Evolutionary conservation across 495 filamentous ascomycete species (phyloP).

Genomic region (Talaromyces nanjingensis): DNA sequence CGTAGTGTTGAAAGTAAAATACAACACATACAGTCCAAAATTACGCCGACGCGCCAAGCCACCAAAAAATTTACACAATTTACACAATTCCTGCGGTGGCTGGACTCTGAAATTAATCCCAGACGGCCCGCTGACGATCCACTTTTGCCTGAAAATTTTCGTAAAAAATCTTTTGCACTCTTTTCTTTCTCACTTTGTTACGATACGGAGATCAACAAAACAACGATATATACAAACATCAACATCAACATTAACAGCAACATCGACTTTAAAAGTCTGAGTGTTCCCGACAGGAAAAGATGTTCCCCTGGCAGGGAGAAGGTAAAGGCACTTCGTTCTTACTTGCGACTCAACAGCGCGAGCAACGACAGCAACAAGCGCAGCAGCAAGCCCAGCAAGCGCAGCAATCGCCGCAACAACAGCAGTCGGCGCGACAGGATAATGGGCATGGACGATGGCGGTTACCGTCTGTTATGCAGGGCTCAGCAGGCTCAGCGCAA

Average conservation of each 20-base stretch:
- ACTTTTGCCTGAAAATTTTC: neutral
- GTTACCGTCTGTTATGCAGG: conserved; percentile 13
- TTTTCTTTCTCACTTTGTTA: neutral
- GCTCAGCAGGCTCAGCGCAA: neutral
- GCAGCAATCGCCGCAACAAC: conserved; percentile 11
- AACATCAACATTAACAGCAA: neutral
- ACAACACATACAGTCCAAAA: neutral
- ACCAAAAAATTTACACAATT: conserved; percentile 1
- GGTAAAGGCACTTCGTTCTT: neutral
- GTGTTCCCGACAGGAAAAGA: neutral
- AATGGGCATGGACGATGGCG: conserved; percentile 23
- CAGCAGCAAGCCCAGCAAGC: conserved; percentile 13
- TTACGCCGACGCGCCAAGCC: neutral
- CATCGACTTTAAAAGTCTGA: neutral
- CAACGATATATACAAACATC: too few relatives aligned
- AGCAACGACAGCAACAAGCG: conserved; percentile 8
- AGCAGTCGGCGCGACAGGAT: conserved; percentile 13
- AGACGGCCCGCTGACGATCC: neutral
- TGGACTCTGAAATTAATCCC: neutral
- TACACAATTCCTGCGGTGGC: neutral
- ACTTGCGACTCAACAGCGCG: conserved; percentile 5
- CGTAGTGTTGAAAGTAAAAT: neutral
- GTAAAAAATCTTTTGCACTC: neutral
- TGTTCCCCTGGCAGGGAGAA: conserved; percentile 10
- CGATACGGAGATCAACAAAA: neutral